Evolutionary conservation across 2,329 filamentous ascomycete species (phyloP).

Genomic region (Emergomyces orientalis): DNA sequence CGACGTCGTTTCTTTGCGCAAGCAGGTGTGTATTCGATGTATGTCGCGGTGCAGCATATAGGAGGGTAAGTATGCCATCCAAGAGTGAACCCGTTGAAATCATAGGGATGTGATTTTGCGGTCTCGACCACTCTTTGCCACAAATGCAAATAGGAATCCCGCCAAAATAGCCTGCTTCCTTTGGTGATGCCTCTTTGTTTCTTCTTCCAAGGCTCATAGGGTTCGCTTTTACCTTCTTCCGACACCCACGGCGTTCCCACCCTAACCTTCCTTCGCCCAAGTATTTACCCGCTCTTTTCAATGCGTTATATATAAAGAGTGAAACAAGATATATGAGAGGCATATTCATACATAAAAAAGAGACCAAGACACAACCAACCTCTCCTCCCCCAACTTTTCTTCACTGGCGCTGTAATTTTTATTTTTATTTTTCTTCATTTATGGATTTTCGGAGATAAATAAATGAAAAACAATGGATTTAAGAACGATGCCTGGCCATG

Average conservation of each 20-base stretch:
- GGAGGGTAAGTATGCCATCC: neutral
- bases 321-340: neutral
- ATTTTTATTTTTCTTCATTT: neutral
- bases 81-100: neutral
- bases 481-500: slow-evolving; percentile 65
- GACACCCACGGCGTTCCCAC: neutral
- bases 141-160: neutral
- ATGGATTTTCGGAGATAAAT: neutral
- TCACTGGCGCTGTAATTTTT: neutral
- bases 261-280: neutral
- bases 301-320: neutral
- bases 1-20: neutral
- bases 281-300: neutral
- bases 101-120: no score
- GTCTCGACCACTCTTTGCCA: neutral
- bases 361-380: neutral
- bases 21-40: neutral
- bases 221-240: neutral
- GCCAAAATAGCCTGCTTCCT: neutral
- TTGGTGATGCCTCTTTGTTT: neutral
- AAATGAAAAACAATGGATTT: neutral
- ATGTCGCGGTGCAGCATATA: neutral
- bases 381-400: neutral
- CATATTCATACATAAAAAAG: slow-evolving; percentile 5
- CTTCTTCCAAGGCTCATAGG: neutral